Base-by-base conservation (phyloP, 176 grass and related monocot species). In the Raddia distichophylla region DNA sequence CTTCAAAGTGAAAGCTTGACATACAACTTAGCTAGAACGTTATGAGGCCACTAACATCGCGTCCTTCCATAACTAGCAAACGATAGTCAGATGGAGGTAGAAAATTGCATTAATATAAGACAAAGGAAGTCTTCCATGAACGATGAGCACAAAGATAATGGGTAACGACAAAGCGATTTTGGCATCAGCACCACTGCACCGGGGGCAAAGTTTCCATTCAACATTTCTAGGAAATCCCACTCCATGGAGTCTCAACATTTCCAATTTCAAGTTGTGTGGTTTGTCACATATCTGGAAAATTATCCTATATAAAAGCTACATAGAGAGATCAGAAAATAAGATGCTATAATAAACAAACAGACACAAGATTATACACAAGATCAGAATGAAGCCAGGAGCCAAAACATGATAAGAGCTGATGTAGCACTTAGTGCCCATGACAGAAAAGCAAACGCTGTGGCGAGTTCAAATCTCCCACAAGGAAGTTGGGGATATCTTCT, bases 361-460 rank as follows among this genome's bases (percentile, higher is more conserved):
- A 82, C 46, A 61, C 72, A 60, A n/a, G n/a, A n/a, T n/a, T n/a
- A n/a, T n/a, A n/a, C n/a, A n/a, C n/a, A n/a, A 44, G 43, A 64
- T 94, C 73, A 97, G 83, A 69, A 71, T 0, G 90, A 87, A 35
- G 90, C 88, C 78, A 98, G 82, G 49, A 94, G 86, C 90, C 90
- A 94, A 78, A 98, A 94, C 92, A 93, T 98, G 77, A 98, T 80
- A n/a, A 94, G 40, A 27, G 95, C 89, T 64, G 95, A 98, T 54
- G 85, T 71, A 61, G 92, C 83, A 66, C 89, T 89, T 70, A 94
- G 67, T 1, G 91, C 53, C 95, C 95, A 98, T n/a, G 89, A 88
- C 53, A 98, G 7, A 83, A 98, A 98, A 77, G 95, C 95, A 48
- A 93, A 83, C 2, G 88, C 90, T 33, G 82, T 89, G 74, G 95